Conservation (phyloP, 495 filamentous ascomycete genomes). For the Lophiotrema nucula region DNA sequence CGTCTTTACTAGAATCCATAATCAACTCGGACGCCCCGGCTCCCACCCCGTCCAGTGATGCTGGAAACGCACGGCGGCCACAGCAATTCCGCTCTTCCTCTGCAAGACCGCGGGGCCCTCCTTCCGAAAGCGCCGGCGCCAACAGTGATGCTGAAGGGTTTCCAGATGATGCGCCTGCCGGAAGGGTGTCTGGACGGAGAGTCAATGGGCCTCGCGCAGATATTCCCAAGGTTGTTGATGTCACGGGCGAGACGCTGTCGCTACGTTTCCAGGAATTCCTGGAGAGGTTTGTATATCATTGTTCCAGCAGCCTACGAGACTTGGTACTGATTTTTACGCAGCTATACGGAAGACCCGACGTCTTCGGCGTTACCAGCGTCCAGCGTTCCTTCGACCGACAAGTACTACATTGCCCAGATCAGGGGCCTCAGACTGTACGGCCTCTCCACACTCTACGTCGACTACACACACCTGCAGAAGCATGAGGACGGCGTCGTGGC, state of each 20-base stretch:
- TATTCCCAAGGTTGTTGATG: constrained; percentile 83
- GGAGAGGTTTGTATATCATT: constrained; percentile 57
- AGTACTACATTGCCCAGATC: constrained; percentile 96
- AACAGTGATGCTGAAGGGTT: constrained; percentile 66
- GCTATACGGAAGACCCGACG: constrained; percentile 72
- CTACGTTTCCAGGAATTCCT: constrained; percentile 84
- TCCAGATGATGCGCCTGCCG: constrained; percentile 62
- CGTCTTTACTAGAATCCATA: constrained; percentile 37
- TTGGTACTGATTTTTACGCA: constrained; percentile 41
- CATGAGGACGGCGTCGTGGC: constrained; percentile 68
- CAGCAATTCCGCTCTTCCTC: constrained; percentile 48
- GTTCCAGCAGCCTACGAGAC: too few relatives aligned
- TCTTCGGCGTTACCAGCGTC: constrained; percentile 64
- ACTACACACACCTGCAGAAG: constrained; percentile 82
- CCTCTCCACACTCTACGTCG: constrained; percentile 95
- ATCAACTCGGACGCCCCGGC: constrained; percentile 37
- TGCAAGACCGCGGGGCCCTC: constrained; percentile 59
- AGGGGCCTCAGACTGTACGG: constrained; percentile 80
- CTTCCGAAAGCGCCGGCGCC: constrained; percentile 64
- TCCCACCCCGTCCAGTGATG: constrained; percentile 38
- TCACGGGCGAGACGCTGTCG: constrained; percentile 80
- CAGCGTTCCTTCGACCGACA: constrained; percentile 73
- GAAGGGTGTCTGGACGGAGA: constrained; percentile 55
- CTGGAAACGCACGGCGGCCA: constrained; percentile 28
- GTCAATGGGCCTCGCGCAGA: constrained; percentile 59